These are phyloP conservation scores for Diospyros kaki DNA, from an alignment of 148 eudicot species.

Conservation along the genomic window DNA sequence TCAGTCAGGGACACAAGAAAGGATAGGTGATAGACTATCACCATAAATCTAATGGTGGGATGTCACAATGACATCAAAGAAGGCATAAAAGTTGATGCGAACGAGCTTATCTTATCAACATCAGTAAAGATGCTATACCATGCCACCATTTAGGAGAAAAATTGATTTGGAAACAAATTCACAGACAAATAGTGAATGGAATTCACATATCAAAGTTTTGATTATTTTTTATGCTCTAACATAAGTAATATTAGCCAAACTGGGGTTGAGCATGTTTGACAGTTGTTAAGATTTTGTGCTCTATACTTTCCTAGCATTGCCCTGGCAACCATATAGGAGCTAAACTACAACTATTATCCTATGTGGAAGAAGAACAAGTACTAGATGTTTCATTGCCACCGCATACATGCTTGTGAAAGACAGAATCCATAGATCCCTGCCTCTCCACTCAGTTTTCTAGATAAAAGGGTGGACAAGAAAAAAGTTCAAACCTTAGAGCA, in stretches of 20 bases:
- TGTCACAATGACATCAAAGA: not conserved
- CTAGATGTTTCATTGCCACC: slow-evolving; percentile 4
- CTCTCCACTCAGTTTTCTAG: not conserved
- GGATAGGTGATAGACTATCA: not conserved
- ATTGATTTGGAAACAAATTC: not conserved
- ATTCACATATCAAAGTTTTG: too few relatives aligned
- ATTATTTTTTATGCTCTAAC: not conserved
- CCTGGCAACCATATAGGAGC: not conserved
- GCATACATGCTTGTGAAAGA: not conserved
- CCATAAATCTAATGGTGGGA: not conserved
- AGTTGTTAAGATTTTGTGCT: not conserved
- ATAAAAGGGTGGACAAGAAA: not conserved
- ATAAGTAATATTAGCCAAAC: not conserved
- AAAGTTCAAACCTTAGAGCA: not conserved
- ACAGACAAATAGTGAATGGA: too few relatives aligned
- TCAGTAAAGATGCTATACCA: not conserved
- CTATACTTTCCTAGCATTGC: not conserved
- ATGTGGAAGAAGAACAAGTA: not conserved
- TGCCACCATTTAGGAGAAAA: not conserved
- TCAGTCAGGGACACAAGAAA: not conserved
- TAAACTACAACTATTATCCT: not conserved
- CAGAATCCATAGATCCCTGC: not conserved
- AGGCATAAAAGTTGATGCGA: not conserved
- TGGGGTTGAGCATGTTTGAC: not conserved
- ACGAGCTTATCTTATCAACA: not conserved